phyloP scores from a whole-genome alignment of 371 early-diverging fungal genomes.

The Batkoa obscura region DNA sequence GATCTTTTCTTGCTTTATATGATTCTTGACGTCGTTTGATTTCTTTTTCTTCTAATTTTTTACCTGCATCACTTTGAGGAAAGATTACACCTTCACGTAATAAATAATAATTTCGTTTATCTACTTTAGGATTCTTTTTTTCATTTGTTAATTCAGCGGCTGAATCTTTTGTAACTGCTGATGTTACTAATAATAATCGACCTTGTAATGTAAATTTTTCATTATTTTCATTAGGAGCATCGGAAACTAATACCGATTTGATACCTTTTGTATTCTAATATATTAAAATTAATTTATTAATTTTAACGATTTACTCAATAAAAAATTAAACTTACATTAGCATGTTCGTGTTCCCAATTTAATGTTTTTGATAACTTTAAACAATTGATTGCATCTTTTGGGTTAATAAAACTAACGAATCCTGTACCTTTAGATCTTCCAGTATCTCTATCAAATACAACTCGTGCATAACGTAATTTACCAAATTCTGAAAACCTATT shows the following conservation, averaged over 20 bases:
- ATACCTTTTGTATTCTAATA: conserved; percentile 1
- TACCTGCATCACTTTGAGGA: conserved; percentile 64
- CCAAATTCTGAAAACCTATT: conserved; percentile 47
- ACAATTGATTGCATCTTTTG: conserved; percentile 51
- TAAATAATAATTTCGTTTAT: conserved; percentile 13
- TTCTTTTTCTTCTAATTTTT: conserved; percentile 42
- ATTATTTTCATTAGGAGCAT: conserved; percentile 30
- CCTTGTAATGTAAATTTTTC: conserved; percentile 54
- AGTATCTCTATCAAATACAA: conserved; percentile 62
- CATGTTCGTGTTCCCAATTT: conserved; percentile 13
- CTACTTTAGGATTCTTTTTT: conserved; percentile 2
- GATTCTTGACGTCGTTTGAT: conserved; percentile 54
- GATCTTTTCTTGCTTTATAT: conserved; percentile 53
- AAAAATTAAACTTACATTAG: not conserved
- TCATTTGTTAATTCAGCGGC: conserved; percentile 36
- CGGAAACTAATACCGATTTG: conserved; percentile 44
- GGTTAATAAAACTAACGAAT: conserved; percentile 68
- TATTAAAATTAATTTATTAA: not conserved
- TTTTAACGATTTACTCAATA: conserved; percentile 1
- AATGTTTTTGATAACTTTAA: conserved; percentile 41
- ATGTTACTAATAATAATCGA: conserved; percentile 57
- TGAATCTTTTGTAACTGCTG: conserved; percentile 52
- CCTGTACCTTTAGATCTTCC: conserved; percentile 77
- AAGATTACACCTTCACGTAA: conserved; percentile 61
- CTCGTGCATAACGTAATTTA: conserved; percentile 54